Percentiles rank a stretch among this genome's conserved stretches.
Conservation (phyloP, 352 stramenopile species). For the Pilasporangium apinafurcum region DNA sequence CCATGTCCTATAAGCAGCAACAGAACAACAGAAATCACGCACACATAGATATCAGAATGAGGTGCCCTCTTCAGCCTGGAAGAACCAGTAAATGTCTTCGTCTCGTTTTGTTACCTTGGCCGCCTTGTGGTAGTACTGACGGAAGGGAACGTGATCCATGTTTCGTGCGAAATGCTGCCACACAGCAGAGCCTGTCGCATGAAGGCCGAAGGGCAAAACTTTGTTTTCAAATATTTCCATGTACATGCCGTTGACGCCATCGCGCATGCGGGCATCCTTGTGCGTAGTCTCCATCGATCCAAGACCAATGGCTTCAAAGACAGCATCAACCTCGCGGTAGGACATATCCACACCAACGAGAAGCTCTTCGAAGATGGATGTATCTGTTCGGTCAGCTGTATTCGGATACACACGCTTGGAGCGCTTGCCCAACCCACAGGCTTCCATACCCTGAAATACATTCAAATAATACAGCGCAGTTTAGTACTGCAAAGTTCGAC, state of each 20-base stretch:
- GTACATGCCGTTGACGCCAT: slow-evolving; percentile 7
- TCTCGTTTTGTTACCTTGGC: slow-evolving; percentile 2
- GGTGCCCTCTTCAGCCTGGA: not conserved
- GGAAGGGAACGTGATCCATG: slow-evolving; percentile 28
- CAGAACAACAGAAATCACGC: no score
- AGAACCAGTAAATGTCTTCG: not conserved
- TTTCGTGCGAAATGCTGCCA: slow-evolving; percentile 32
- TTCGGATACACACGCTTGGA: slow-evolving; percentile 17
- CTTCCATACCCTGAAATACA: no score
- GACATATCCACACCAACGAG: slow-evolving; percentile 20
- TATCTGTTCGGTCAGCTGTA: slow-evolving; percentile 14
- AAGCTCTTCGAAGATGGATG: slow-evolving; percentile 26
- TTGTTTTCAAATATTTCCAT: slow-evolving; percentile 36
- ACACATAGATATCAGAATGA: not conserved
- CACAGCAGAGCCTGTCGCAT: slow-evolving; percentile 20
- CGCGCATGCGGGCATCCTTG: slow-evolving; percentile 3
- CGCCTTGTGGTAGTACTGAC: slow-evolving; percentile 13
- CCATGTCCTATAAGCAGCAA: not conserved
- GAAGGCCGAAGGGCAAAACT: slow-evolving; percentile 30
- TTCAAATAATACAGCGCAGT: no score
- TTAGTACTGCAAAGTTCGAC: no score
- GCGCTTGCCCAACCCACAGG: slow-evolving; percentile 12
- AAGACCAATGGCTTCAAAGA: slow-evolving; percentile 15
- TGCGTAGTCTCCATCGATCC: slow-evolving; percentile 1
- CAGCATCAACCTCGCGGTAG: slow-evolving; percentile 24